These are phyloP conservation scores for Balakata baccata DNA, from an alignment of 345 rosid genomes.

Conservation along the genomic window DNA sequence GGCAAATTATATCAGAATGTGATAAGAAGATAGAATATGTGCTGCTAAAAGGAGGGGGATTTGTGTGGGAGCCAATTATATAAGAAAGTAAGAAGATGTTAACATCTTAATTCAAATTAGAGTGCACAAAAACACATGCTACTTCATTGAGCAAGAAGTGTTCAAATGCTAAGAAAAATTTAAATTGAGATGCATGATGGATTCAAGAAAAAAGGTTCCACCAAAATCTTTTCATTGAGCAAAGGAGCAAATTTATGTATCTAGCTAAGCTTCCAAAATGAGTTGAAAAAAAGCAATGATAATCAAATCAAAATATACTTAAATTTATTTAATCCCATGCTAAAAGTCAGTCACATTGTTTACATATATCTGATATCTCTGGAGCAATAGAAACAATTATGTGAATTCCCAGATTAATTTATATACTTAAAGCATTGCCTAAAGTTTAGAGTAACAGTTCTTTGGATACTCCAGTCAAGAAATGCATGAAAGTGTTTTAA, in stretches of 20 bases:
- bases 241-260: background rate
- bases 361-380: background rate
- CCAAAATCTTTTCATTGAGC: background rate
- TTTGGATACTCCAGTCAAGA: background rate
- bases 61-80: background rate
- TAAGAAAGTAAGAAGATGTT: background rate
- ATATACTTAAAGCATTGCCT: background rate
- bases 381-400: background rate
- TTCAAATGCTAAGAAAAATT: background rate
- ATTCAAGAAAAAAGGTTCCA: background rate
- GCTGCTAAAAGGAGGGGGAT: background rate
- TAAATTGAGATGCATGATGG: background rate
- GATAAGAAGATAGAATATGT: background rate
- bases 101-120: background rate
- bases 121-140: background rate
- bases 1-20: background rate
- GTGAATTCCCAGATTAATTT: background rate
- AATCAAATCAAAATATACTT: background rate
- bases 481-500: conserved; percentile 5
- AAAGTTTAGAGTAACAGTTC: background rate
- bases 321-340: background rate
- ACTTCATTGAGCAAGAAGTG: background rate
- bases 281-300: background rate
- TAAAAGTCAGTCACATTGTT: background rate
- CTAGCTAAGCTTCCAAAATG: background rate